phyloP scores from a whole-genome alignment of 768 basidiomycete genomes.

The Crepidotus variabilis region DNA sequence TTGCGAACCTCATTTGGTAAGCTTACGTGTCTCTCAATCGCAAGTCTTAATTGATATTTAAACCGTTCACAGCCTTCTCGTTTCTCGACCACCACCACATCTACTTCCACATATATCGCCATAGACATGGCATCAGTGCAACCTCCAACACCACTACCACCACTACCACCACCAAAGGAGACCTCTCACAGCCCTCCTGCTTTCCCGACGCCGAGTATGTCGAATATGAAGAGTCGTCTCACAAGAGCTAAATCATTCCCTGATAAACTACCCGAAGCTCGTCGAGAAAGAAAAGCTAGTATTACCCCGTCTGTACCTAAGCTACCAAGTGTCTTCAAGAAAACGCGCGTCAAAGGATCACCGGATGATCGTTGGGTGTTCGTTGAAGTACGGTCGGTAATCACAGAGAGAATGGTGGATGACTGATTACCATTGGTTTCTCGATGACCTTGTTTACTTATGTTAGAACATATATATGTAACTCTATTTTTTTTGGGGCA shows the following conservation, averaged over 20 bases:
- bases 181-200: not conserved
- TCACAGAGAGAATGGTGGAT: not conserved
- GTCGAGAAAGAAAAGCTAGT: not conserved
- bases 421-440: not conserved
- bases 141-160: not conserved
- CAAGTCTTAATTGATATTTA: not conserved
- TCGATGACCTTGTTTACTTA: no score
- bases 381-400: constrained; percentile 1
- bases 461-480: no score
- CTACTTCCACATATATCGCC: constrained; percentile 2
- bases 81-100: constrained; percentile 1
- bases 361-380: constrained; percentile 1
- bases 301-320: not conserved
- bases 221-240: not conserved
- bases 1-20: not conserved
- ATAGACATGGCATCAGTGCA: not conserved
- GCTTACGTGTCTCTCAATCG: not conserved
- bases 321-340: constrained; percentile 2
- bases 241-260: not conserved
- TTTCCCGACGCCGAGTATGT: not conserved
- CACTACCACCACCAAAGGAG: not conserved
- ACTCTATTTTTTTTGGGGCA: no score
- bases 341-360: not conserved
- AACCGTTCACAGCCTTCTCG: not conserved
- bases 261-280: not conserved